Evolutionary conservation across 768 basidiomycete species (phyloP), one percentile per base, ranked within the genome.

Genomic region (Russula foetens): DNA sequence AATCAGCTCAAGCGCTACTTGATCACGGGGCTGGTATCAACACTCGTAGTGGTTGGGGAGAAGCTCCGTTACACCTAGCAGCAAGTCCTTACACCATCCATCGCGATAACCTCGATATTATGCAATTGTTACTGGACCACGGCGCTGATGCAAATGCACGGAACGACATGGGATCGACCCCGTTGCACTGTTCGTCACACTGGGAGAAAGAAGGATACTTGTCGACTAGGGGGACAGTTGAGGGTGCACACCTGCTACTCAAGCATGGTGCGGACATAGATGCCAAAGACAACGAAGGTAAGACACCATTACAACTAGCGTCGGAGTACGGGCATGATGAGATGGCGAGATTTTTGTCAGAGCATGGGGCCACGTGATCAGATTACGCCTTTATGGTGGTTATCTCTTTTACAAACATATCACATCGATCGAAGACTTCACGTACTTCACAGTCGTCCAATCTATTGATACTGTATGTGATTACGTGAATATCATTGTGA

Each of bases 201-300:
- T 9, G 15, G 38, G 2, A 26, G 2, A 17, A 19, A 11, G 6
- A 0, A 1, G 21, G 17, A 2, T 4, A 2, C 0, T 1, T 0
- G 11, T 4, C 15, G 39, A 11, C 1, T 11, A 17, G 11, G 23
- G n/a, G 23, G 44, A 26, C 35, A n/a, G 33, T 26, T 5, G 19
- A 35, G 5, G 45, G 19, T 12, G 6, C 24, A 7, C 55, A 21
- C 17, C 11, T 56, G 45, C 19, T 56, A 19, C 17, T 56, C 6
- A 28, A 56, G 44, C 31, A 56, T 47, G 55, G 55, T 11, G 55
- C 23, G 45, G 7, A 38, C 14, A 47, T 56, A 47, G 45, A 47
- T 19, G 31, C 17, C 4, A 15, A 47, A 28, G 33, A 56, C 19
- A 28, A 47, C 23, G 2, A 38, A 19, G 55, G 55, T 4, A 47